These are phyloP conservation scores for Sanghuangporus sanghuang DNA, from an alignment of 1,284 basidiomycete species.

Conservation along the genomic window DNA sequence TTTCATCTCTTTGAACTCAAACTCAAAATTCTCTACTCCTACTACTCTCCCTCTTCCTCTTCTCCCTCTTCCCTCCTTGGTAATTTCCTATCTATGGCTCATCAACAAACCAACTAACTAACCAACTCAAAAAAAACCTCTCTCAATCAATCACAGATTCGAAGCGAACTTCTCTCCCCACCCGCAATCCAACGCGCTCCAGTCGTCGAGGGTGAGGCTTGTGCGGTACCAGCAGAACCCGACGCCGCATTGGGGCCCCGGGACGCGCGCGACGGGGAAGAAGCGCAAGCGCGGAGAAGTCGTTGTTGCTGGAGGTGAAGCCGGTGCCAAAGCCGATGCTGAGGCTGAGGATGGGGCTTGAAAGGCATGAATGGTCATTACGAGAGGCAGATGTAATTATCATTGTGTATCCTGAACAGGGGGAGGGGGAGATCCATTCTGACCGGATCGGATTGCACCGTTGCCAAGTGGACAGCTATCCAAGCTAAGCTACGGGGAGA, in stretches of 20 bases:
- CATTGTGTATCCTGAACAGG: background rate
- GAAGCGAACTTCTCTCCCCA: slow-evolving; percentile 73
- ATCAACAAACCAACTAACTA: slow-evolving; percentile 14
- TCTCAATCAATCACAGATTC: slow-evolving; percentile 36
- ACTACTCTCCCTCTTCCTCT: background rate
- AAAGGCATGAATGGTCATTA: too few relatives aligned
- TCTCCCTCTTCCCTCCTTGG: background rate
- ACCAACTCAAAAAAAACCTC: background rate
- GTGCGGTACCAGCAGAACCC: slow-evolving; percentile 94
- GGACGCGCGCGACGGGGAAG: slow-evolving; percentile 46
- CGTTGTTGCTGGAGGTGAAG: slow-evolving; percentile 21
- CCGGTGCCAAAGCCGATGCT: slow-evolving; percentile 13
- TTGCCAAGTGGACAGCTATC: too few relatives aligned
- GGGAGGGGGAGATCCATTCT: too few relatives aligned
- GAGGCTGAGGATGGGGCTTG: too few relatives aligned
- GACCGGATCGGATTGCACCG: too few relatives aligned
- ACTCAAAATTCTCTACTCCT: background rate
- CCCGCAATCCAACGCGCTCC: slow-evolving; percentile 48
- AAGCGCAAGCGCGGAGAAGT: slow-evolving; percentile 46
- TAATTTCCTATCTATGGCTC: background rate
- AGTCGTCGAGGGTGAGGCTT: slow-evolving; percentile 63
- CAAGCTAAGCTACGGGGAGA: too few relatives aligned
- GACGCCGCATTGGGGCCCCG: slow-evolving; percentile 88
- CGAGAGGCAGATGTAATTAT: background rate
- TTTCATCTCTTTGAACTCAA: too few relatives aligned